Evolutionary conservation across 441 rosid species (phyloP).

Genomic region (Adansonia gregorii): DNA sequence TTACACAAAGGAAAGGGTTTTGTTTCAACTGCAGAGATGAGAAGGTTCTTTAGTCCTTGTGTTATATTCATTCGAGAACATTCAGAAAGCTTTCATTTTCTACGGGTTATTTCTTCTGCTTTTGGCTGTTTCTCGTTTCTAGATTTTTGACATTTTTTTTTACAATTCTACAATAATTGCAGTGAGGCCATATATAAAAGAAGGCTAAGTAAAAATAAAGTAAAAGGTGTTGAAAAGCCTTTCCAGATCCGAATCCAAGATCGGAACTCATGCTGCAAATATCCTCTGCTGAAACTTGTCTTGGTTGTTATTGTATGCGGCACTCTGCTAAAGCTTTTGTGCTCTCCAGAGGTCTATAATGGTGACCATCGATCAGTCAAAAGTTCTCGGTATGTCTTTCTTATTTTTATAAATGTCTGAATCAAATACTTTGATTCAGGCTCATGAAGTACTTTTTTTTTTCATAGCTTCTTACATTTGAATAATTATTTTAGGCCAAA

Average conservation of each 20-base stretch:
- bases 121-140: not conserved
- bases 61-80: not conserved
- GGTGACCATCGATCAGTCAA: constrained; percentile 45
- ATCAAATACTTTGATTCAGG: not conserved
- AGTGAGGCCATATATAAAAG: constrained; percentile 77
- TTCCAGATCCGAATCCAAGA: constrained; percentile 54
- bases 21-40: no score
- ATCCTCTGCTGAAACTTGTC: constrained; percentile 57
- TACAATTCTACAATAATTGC: constrained; percentile 25
- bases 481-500: no score
- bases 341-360: constrained; percentile 51
- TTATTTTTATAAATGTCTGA: not conserved
- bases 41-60: not conserved
- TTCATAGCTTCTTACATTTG: not conserved
- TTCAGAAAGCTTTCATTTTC: not conserved
- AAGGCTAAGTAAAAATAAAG: constrained; percentile 52
- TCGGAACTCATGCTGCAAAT: constrained; percentile 55
- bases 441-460: not conserved
- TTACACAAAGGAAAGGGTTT: no score
- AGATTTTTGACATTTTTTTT: not conserved
- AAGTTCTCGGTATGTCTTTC: constrained; percentile 44
- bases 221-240: constrained; percentile 54
- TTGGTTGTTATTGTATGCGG: constrained; percentile 53
- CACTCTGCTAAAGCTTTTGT: constrained; percentile 51
- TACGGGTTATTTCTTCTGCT: not conserved